Evolutionary conservation across 441 rosid genomes (phyloP), one percentile per base, ranked within the genome.

Genomic region (Viola pubescens): DNA sequence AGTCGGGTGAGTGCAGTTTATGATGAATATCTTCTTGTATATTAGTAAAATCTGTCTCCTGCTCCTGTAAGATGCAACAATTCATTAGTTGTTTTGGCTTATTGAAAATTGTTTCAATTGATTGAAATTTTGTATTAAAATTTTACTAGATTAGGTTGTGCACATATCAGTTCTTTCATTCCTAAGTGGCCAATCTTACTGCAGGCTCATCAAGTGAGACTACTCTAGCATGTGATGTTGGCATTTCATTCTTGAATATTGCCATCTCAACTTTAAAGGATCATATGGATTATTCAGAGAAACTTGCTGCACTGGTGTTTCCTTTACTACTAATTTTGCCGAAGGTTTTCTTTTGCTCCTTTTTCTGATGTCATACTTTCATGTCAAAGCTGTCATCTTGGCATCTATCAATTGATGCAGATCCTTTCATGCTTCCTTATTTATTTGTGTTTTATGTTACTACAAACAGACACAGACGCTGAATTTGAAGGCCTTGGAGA

Each of bases 311-410:
- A 58, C 75, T 82, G 71, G 76, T 91, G 69, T 78, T 95, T 66
- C 97, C 96, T 2, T 77, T 89, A 51, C 95, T 94, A 48, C 77
- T 91, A 58, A 54, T 86, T 71, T 74, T 70, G 37, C 89, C 96
- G 2, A 80, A 87, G 98, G 99, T 87, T 61, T 19, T 65, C 12
- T 37, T 34, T 61, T 39, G 48, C 37, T 48, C 37, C 61, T 57
- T 3, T 59, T 43, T 51, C 42, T 12, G 2, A 16, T 8, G 19
- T 48, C 13, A 11, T 5, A 34, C 1, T 40, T n/a, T 38, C 44
- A 49, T 69, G 58, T 37, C 42, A 49, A 43, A 6, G 51, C 45
- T 59, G 45, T 4, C 38, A 13, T 56, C 6, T 38, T 48, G 48
- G 59, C 45, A 13, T 40, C 40, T 41, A 56, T 66, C 39, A 49